Percentiles rank a stretch among this genome's conserved stretches.
phyloP scores from a whole-genome alignment of 805 yeast genomes.

The Pichia sporocuriosa region DNA sequence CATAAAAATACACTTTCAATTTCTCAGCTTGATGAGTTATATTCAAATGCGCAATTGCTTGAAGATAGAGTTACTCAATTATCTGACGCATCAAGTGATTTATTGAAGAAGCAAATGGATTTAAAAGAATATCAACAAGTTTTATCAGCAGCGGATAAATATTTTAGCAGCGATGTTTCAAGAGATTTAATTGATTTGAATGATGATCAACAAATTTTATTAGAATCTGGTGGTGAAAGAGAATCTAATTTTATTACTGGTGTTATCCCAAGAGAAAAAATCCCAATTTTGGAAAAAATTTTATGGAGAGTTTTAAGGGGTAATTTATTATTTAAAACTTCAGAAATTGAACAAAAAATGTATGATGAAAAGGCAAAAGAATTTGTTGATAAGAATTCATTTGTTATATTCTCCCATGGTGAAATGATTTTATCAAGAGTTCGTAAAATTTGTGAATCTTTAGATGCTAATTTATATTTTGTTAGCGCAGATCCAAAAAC shows the following conservation, averaged over 20 bases:
- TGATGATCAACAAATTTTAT: constrained; percentile 29
- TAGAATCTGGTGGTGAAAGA: constrained; percentile 33
- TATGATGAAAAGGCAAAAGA: constrained; percentile 54
- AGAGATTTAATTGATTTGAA: constrained; percentile 26
- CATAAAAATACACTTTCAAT: constrained; percentile 21
- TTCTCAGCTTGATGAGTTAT: constrained; percentile 62
- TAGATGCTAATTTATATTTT: constrained; percentile 72
- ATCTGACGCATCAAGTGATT: constrained; percentile 57
- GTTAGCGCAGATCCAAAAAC: constrained; percentile 40
- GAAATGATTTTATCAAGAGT: constrained; percentile 62
- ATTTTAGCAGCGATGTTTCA: constrained; percentile 30
- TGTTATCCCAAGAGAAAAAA: constrained; percentile 66
- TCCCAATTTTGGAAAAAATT: constrained; percentile 69
- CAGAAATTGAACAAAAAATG: constrained; percentile 63
- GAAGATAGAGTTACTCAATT: constrained; percentile 73
- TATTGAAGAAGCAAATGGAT: constrained; percentile 55
- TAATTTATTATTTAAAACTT: constrained; percentile 70
- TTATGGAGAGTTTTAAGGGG: constrained; percentile 93
- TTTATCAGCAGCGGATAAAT: constrained; percentile 41
- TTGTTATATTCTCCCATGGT: constrained; percentile 92
- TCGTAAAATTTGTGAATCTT: constrained; percentile 77
- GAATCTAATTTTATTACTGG: constrained; percentile 63
- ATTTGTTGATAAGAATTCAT: constrained; percentile 66
- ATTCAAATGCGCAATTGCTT: constrained; percentile 52
- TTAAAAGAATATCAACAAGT: constrained; percentile 69